Conservation (phyloP, 345 rosid genomes). For the Brassica napus region Da-Ae NC_063451.1:28834001-28834500, state of each 20-base stretch:
- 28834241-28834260: not conserved
- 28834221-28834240: not conserved
- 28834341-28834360: not conserved
- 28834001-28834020: conserved; percentile 19
- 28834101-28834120: not conserved
- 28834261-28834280: not conserved
- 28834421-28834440: not conserved
- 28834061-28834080: not conserved
- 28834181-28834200: not conserved
- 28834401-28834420: not conserved
- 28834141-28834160: not conserved
- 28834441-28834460: not conserved
- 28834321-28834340: not conserved
- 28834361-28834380: not conserved
- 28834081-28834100: not conserved
- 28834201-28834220: not conserved
- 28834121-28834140: not conserved
- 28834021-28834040: conserved; percentile 7
- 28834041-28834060: not conserved
- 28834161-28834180: not conserved
- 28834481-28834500: not conserved
- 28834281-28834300: not conserved
- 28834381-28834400: not conserved
- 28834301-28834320: not conserved
- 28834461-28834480: not conserved